Conservation (phyloP, 2,329 filamentous ascomycete genomes). For the Cordyceps militaris region DNA sequence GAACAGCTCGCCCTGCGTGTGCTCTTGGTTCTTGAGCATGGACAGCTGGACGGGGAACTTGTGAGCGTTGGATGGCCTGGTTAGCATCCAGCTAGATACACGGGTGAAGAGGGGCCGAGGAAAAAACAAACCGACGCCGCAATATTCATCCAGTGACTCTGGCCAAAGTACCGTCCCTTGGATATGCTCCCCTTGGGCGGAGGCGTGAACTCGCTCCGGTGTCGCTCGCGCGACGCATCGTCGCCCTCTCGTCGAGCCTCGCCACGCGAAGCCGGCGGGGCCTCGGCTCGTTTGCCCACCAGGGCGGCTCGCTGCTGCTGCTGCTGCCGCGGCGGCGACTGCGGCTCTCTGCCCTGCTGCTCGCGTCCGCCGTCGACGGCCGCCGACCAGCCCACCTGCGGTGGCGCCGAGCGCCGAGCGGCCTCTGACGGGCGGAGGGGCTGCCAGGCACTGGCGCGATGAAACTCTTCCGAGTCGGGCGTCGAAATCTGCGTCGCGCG, state of each 20-base stretch:
- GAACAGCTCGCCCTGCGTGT: constrained; percentile 25
- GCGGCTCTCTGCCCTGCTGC: no score
- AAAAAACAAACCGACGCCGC: constrained; percentile 29
- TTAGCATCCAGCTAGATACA: neutral
- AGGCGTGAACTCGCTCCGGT: constrained; percentile 1
- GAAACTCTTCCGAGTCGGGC: neutral
- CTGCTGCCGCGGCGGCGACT: no score
- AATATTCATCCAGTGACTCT: constrained; percentile 45
- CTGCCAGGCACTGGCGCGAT: neutral
- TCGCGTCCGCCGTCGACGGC: neutral
- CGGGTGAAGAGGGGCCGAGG: neutral
- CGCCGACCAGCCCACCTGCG: no score
- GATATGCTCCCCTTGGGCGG: constrained; percentile 30
- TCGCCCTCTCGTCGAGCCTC: neutral
- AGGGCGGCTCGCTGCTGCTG: no score
- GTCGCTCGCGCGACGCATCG: neutral
- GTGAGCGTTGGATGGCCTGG: neutral
- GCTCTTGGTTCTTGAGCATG: constrained; percentile 22
- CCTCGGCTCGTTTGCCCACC: no score
- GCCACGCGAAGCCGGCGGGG: no score
- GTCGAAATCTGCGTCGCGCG: neutral
- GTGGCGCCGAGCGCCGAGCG: neutral
- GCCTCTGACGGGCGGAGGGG: neutral
- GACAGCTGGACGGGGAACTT: constrained; percentile 26
- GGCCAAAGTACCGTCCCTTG: constrained; percentile 39